Evolutionary conservation across 805 yeast genomes (phyloP), one percentile per base, ranked within the genome.

Genomic region (Ogataea nakhonphanomensis): DNA sequence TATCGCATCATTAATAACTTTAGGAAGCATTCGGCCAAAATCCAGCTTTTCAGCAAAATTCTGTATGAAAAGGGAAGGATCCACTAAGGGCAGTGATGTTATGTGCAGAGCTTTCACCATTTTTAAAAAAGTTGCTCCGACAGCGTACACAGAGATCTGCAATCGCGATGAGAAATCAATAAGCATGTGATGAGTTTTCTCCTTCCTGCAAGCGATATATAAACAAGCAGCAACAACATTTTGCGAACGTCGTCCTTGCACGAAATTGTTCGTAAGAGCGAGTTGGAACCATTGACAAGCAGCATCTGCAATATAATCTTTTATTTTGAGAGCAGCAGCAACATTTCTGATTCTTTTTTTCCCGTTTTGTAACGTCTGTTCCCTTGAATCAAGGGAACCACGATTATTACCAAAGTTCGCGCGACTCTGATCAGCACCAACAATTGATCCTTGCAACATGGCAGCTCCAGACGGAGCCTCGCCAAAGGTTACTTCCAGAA

Each of bases 181-280:
- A 52, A 93, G 73, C 96, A 93, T 89, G 58, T 91, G 97, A 52
- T 84, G 93, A 0, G 98, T 90, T 59, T 78, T 76, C 54, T 84
- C 91, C 58, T 81, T 83, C 57, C 99, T 80, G 62, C 99, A 93
- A 0, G 98, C 96, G 34, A 93, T 79, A 58, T 93, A 93, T 25
- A 93, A 71, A 65, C 99, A 93, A 0, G 98, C 89, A 0, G 96
- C 95, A 40, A 90, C 80, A 3, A 93, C 98, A 58, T 91, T 90
- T 58, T 90, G 97, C 2, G 97, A 88, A 46, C 93, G 69, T 53
- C 99, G 74, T n/a, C 99, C 99, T 61, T 91, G 96, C 17, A 93
- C 98, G 59, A 93, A 93, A 58, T 89, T 90, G 49, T 83, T 76
- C 2, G 88, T 75, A 22, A 95, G 69, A 0, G 98, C 98, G 40